Conservation (phyloP, 2,329 filamentous ascomycete species). For the Penicillium verrucosum region DNA sequence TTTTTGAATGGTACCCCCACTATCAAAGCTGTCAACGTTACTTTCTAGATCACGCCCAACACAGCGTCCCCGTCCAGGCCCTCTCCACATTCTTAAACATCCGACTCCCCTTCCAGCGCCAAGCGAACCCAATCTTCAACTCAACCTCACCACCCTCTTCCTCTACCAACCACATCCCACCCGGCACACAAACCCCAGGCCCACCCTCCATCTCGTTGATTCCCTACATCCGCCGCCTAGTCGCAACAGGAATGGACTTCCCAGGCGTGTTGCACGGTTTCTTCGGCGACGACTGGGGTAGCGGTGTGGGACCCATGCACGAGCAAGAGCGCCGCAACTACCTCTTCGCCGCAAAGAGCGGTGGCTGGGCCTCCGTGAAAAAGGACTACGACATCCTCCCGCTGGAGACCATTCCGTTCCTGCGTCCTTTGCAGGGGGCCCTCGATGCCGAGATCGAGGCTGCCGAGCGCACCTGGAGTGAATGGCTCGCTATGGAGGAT, state of each 20-base stretch:
- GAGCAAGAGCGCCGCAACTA: constrained; percentile 92
- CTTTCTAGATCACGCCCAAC: constrained; percentile 88
- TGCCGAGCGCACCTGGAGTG: constrained; percentile 84
- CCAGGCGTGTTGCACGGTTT: constrained; percentile 87
- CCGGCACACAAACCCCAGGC: constrained; percentile 35
- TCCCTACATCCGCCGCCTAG: constrained; percentile 84
- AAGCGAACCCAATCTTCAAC: constrained; percentile 48
- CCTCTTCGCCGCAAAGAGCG: constrained; percentile 90
- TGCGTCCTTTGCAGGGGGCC: constrained; percentile 75
- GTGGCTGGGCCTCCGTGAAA: constrained; percentile 85
- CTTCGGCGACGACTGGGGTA: constrained; percentile 89
- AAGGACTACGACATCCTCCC: constrained; percentile 82
- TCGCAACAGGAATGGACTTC: constrained; percentile 88
- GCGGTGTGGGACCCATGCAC: constrained; percentile 76
- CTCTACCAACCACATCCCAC: constrained; percentile 43
- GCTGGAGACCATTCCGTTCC: constrained; percentile 80
- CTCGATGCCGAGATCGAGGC: constrained; percentile 75
- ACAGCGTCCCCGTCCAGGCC: constrained; percentile 77
- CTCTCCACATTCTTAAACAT: constrained; percentile 92
- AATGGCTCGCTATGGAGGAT: constrained; percentile 95
- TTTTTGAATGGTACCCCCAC: constrained; percentile 89
- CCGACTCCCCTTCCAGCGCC: constrained; percentile 77
- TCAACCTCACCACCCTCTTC: constrained; percentile 33
- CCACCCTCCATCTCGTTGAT: constrained; percentile 63
- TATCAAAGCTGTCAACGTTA: constrained; percentile 88